Base-by-base conservation (phyloP, 257 asterid genomes). In the Asclepias syriaca region DNA sequence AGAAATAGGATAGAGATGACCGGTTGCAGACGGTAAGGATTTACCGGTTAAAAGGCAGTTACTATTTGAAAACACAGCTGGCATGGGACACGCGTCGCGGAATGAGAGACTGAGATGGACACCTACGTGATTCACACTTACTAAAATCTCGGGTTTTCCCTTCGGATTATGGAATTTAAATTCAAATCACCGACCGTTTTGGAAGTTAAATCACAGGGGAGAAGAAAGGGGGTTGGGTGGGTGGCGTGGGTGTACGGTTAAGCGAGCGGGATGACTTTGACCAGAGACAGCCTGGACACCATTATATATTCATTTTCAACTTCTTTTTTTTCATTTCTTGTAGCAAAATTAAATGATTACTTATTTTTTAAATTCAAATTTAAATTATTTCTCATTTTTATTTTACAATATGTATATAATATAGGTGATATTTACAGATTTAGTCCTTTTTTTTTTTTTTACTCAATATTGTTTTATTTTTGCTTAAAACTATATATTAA, bases 181-280 rank as follows among this genome's bases (percentile, higher is more conserved):
- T 80, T 79, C 75, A 85, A 84, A 87, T 78, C 87, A 85, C 88
- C 94, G 92, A 85, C 90, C 95, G 86, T 86, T 90, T 90, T 86
- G 90, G 96, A 90, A 90, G 96, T 86, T 87, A 87, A 85, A 51
- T 61, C 46, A 49, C 24, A 50, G 46, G 18, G 6, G n/a, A 14
- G 21, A 8, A 8, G 10, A 14, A 48, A 7, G 51, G 6, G 55
- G 56, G 6, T 29, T 29, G 34, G 34, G 48, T 43, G 10, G 40
- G 64, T 54, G 27, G 61, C 55, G 53, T 40, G 68, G 65, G 54
- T 12, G 72, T 65, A 64, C 72, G 72, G 76, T 70, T 69, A 50
- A 75, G 66, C 55, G 37, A 39, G 29, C 54, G 75, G 75, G 79
- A 54, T 27, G 72, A 76, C 80, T 70, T 76, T 76, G 80, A 76